Base-by-base conservation (phyloP, 2,329 filamentous ascomycete species). In the Balansia obtecta region DNA sequence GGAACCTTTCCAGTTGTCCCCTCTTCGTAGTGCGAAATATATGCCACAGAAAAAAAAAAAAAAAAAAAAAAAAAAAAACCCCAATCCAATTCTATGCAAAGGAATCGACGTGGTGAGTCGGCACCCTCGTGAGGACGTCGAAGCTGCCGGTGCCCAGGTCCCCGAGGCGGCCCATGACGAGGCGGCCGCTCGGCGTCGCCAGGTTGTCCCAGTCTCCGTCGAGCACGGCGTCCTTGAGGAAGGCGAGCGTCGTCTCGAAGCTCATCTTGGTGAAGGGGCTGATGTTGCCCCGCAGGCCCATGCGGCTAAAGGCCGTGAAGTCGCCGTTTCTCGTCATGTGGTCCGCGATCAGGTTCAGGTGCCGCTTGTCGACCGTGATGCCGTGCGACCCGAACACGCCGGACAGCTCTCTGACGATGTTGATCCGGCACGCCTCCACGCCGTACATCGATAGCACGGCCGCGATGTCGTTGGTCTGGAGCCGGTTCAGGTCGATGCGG, bases 241-340 rank as follows among this genome's bases (percentile, higher is more conserved):
- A 96, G 1, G 86, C 84, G 39, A 97, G 79, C 2, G 93, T 98
- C 4, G 93, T 98, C 77, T 98, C 93, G 71, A 97, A 98, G 66
- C 88, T 95, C 91, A 97, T 97, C 77, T 97, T 97, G 69, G 93
- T 91, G 59, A 98, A 91, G 0, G 93, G 89, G 57, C 84, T 90
- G 30, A 91, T 84, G 61, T 88, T 90, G 56, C 86, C 83, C 63
- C 82, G 83, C 53, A 98, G 73, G 1, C 91, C 93, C 63, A 87
- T 94, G 46, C 93, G 85, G 69, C 88, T 95, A 71, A 98, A 98
- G 1, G 93, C 84, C 45, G 83, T 86, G 71, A 94, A 98, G 1
- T 81, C 83, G 57, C 93, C 93, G 53, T 83, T 84, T 49, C 91
- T 80, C n/a, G 93, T 98, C 93, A 98, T 98, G 66, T 88, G 88